A percentile compares a stretch with the other conserved stretches of the same genome.
Evolutionary conservation across 306 rosid species (phyloP).

Genomic region (Boehmeria nivea): DNA sequence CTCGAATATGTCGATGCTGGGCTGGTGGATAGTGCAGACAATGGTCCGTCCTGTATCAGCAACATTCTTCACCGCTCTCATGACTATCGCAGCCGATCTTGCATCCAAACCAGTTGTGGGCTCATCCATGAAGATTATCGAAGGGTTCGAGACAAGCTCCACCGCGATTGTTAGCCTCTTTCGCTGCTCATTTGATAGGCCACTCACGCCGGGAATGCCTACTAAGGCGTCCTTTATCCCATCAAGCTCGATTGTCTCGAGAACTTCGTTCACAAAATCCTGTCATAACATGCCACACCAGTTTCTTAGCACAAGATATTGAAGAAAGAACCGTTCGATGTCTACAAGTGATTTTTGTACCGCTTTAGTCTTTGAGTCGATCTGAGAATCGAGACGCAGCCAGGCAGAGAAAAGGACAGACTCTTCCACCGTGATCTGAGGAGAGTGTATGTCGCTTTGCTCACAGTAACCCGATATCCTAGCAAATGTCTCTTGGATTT

Average conservation of each 20-base stretch:
- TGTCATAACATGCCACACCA: not conserved
- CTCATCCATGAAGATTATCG: constrained; percentile 48
- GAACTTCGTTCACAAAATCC: constrained; percentile 47
- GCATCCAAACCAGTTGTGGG: constrained; percentile 48
- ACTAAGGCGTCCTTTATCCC: constrained; percentile 38
- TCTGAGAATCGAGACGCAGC: constrained; percentile 33
- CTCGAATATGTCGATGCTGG: constrained; percentile 44
- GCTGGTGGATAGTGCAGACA: constrained; percentile 59
- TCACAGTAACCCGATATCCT: constrained; percentile 46
- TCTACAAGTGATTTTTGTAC: constrained; percentile 16
- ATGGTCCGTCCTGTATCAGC: constrained; percentile 43
- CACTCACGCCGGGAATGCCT: constrained; percentile 43
- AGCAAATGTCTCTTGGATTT: constrained; percentile 41
- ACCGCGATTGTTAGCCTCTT: constrained; percentile 45
- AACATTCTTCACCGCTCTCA: constrained; percentile 50
- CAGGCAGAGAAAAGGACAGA: constrained; percentile 43
- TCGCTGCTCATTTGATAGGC: constrained; percentile 49
- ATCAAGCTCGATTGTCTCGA: constrained; percentile 50
- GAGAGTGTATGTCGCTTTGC: constrained; percentile 45
- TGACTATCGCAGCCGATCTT: constrained; percentile 53
- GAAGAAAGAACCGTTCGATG: not conserved
- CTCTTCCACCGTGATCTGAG: constrained; percentile 43
- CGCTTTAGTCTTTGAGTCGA: constrained; percentile 27
- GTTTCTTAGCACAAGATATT: not conserved
- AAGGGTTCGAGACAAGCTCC: constrained; percentile 49